Conservation (phyloP, 129 eudicot genomes). For the Lactuca saligna region DNA sequence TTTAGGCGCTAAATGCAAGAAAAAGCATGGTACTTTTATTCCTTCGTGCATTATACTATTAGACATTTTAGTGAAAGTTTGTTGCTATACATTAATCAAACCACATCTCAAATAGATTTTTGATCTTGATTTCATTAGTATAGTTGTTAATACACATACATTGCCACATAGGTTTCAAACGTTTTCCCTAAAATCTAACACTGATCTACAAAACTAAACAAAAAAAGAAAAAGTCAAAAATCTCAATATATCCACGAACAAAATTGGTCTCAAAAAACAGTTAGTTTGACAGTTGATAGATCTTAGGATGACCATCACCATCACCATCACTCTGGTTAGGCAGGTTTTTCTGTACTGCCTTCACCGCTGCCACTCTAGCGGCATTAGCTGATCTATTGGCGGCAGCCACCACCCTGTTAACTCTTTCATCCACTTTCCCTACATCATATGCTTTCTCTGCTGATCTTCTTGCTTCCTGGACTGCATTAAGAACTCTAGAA, state of each 20-base stretch:
- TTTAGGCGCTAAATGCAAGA: not conserved
- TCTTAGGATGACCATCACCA: conserved; percentile 46
- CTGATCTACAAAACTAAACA: conserved; percentile 47
- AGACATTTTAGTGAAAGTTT: too few relatives aligned
- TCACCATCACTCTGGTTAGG: conserved; percentile 44
- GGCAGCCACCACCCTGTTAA: conserved; percentile 74
- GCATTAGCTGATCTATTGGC: conserved; percentile 96
- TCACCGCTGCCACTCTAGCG: conserved; percentile 91
- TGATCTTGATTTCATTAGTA: conserved; percentile 18
- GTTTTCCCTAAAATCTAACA: conserved; percentile 44
- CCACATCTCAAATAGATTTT: not conserved
- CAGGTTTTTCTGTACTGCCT: conserved; percentile 83
- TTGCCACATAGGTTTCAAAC: conserved; percentile 35
- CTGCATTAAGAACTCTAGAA: conserved; percentile 75
- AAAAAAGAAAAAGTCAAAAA: conserved; percentile 10
- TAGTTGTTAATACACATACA: conserved; percentile 38
- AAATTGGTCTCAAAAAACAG: conserved; percentile 1
- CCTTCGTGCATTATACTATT: too few relatives aligned
- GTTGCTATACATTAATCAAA: not conserved
- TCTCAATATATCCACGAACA: conserved; percentile 9
- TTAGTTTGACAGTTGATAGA: conserved; percentile 23
- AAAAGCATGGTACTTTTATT: too few relatives aligned
- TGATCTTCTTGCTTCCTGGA: conserved; percentile 91
- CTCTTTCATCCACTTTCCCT: conserved; percentile 87
- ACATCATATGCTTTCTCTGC: conserved; percentile 84